Conservation (phyloP, 108 stramenopile genomes). For the Nitzschia inconspicua region DNA sequence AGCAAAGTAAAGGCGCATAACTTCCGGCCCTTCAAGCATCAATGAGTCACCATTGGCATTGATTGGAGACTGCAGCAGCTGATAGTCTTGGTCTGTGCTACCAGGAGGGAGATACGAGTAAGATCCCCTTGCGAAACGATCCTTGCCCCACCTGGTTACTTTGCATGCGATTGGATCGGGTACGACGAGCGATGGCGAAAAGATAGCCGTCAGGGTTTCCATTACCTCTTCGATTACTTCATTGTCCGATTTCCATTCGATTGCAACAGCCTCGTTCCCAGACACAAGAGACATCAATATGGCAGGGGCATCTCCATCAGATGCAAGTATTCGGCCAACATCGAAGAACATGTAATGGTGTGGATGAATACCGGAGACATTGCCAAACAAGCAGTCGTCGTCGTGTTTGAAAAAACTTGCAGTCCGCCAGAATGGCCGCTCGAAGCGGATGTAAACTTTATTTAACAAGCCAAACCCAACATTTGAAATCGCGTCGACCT, state of each 20-base stretch:
- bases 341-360: constrained; percentile 73
- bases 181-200: constrained; percentile 17
- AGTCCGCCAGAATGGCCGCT: constrained; percentile 45
- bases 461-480: constrained; percentile 75
- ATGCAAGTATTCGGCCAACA: constrained; percentile 33
- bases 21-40: constrained; percentile 33
- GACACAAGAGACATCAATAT: constrained; percentile 57
- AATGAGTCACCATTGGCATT: constrained; percentile 59
- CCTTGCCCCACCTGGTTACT: constrained; percentile 51
- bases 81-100: constrained; percentile 55
- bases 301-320: constrained; percentile 28
- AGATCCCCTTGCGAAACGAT: constrained; percentile 49
- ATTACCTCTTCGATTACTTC: constrained; percentile 38
- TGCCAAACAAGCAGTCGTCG: constrained; percentile 44
- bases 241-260: constrained; percentile 38
- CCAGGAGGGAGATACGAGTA: constrained; percentile 62
- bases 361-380: constrained; percentile 46
- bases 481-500: constrained; percentile 63
- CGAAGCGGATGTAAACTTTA: constrained; percentile 58
- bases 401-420: constrained; percentile 16
- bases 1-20: constrained; percentile 71
- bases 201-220: constrained; percentile 36
- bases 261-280: constrained; percentile 46
- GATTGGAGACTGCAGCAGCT: constrained; percentile 47
- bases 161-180: constrained; percentile 34